Evolutionary conservation across 139 green algal genomes (phyloP).

Genomic region (Asterochloris sp.): DNA sequence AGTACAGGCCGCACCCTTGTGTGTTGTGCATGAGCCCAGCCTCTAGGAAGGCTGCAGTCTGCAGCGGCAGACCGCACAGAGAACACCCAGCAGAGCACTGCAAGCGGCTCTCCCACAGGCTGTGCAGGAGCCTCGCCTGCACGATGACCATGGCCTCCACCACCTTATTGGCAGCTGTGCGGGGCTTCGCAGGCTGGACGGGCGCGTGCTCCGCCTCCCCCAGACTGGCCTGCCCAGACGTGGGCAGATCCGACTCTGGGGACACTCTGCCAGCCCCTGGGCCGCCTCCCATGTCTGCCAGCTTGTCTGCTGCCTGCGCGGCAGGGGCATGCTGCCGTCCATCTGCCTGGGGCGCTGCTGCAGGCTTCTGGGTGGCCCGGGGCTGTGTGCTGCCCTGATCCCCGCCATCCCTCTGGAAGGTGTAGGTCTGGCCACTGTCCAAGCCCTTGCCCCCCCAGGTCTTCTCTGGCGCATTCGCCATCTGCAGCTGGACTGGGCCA

Average conservation of each 20-base stretch:
- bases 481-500: neutral
- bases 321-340: neutral
- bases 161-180: too few relatives aligned
- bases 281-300: neutral
- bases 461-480: constrained; percentile 1
- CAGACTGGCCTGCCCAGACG: neutral
- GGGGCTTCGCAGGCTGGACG: too few relatives aligned
- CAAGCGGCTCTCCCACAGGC: too few relatives aligned
- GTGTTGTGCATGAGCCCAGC: too few relatives aligned
- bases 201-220: too few relatives aligned
- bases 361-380: neutral
- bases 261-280: neutral
- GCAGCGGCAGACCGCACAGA: too few relatives aligned
- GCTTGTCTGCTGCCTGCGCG: neutral
- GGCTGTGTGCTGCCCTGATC: neutral
- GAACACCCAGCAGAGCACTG: too few relatives aligned
- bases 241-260: neutral
- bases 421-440: constrained; percentile 5
- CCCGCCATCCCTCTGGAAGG: neutral
- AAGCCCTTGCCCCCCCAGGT: constrained; percentile 8
- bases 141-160: too few relatives aligned
- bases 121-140: too few relatives aligned
- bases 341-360: neutral
- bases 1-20: too few relatives aligned
- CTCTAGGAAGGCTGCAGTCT: too few relatives aligned